Base-by-base conservation (phyloP, 208 protist species). In the Acanthamoeba rhysodes region DNA sequence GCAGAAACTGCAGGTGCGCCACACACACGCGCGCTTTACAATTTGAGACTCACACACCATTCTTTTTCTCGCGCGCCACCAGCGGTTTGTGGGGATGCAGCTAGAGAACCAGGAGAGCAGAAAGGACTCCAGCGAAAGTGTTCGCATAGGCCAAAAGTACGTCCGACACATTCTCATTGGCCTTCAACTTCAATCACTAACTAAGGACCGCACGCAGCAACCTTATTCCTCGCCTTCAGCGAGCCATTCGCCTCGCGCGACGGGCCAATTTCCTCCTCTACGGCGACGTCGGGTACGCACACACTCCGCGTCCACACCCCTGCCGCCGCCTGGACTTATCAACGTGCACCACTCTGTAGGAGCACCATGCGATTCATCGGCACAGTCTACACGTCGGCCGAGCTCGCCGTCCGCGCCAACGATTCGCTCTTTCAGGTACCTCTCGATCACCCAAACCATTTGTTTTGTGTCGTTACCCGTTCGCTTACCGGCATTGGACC, bases 401-500 rank as follows among this genome's bases (percentile, higher is more conserved):
- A 93, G 62, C 57, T 48, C 64, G 62, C 88, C 48, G 88, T 78
- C 18, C 88, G 70, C 24, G 88, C 88, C n/a, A 93, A 93, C 70
- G 64, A 93, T 55, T 82, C 88, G 27, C 41, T 93, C 37, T 62
- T 93, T 48, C 57, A 93, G 66, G 87, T 93, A 29, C 48, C 5
- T 57, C 20, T 53, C 80, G 45, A 48, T 48, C 45, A 48, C 45
- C 45, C 45, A 48, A 48, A 48, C 45, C 45, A 12, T 48, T 48
- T 2, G 45, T 48, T 87, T 50, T 53, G 29, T 32, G 6, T 12
- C 76, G 48, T 57, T 50, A 2, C 76, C 37, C 20, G 37, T 9
- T 32, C 45, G 50, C 84, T 64, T 7, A 24, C 24, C 50, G 68
- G 20, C n/a, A 16, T 68, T n/a, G 27, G 34, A 14, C 5, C n/a